phyloP scores from a whole-genome alignment of 2,329 filamentous ascomycete species.

The Aspergillus persii region DNA sequence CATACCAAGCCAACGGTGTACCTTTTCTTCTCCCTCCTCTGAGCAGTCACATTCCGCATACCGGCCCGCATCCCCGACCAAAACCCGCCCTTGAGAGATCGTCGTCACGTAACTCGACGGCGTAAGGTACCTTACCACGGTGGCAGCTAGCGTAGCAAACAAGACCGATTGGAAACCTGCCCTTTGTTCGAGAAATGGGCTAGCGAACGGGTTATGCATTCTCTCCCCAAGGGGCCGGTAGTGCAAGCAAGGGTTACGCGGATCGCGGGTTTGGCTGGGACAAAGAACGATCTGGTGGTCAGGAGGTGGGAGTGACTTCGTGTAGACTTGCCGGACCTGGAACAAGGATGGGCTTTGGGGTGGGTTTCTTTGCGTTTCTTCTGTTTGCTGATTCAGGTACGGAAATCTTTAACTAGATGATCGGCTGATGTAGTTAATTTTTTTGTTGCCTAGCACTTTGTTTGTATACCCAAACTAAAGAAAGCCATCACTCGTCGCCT shows the following conservation, averaged over 20 bases:
- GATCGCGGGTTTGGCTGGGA: slow-evolving; percentile 10
- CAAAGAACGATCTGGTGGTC: slow-evolving; percentile 4
- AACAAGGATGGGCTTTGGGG: not conserved
- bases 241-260: slow-evolving; percentile 18
- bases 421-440: not conserved
- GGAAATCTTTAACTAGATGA: not conserved
- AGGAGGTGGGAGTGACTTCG: not conserved
- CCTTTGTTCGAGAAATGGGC: slow-evolving; percentile 12
- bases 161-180: slow-evolving; percentile 12
- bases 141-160: slow-evolving; percentile 9
- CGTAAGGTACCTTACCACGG: not conserved
- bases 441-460: not conserved
- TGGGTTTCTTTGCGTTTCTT: not conserved
- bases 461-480: no score
- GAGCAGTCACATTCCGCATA: slow-evolving; percentile 21
- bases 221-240: slow-evolving; percentile 9
- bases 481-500: no score
- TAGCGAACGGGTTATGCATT: slow-evolving; percentile 12
- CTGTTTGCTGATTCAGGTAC: not conserved
- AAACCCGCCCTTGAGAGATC: slow-evolving; percentile 8
- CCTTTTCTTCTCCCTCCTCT: not conserved
- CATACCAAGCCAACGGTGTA: not conserved
- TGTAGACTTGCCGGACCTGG: no score
- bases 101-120: slow-evolving; percentile 1
- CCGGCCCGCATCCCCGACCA: slow-evolving; percentile 15